These are phyloP conservation scores for Casuarina equisetifolia DNA, from an alignment of 306 rosid species.

Conservation along the genomic window DNA sequence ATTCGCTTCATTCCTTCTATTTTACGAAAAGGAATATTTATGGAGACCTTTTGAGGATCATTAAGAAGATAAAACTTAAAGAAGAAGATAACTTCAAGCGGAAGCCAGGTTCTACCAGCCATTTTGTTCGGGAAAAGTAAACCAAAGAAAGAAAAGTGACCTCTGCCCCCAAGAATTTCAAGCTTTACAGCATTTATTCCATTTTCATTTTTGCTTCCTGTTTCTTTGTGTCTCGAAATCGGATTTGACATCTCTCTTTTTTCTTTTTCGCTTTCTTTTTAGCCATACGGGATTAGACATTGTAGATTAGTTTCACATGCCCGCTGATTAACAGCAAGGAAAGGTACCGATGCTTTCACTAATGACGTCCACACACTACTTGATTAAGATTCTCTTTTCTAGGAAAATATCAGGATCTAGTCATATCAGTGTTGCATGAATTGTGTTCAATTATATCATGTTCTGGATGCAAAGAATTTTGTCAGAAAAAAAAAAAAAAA, in stretches of 20 bases:
- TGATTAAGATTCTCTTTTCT: neutral
- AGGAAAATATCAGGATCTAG: neutral
- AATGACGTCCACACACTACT: neutral
- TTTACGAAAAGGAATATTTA: neutral
- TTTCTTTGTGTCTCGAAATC: neutral
- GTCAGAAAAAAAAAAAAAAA: neutral
- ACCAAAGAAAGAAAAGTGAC: no score
- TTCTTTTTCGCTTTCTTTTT: no score
- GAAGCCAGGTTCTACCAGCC: neutral
- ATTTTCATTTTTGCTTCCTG: neutral
- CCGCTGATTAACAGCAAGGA: neutral
- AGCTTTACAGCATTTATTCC: neutral
- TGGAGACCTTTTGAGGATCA: conserved; percentile 8
- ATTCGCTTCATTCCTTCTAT: conserved; percentile 31
- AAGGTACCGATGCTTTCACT: neutral
- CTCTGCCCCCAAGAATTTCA: no score
- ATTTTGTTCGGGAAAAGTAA: no score
- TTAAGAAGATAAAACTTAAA: neutral
- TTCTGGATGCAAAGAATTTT: neutral
- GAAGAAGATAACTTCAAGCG: neutral
- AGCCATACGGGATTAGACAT: neutral
- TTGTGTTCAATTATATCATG: neutral
- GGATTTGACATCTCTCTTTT: neutral
- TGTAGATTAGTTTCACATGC: no score
- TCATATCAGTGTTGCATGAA: neutral